phyloP scores from a whole-genome alignment of 1,284 basidiomycete genomes.

The Cryptococcus sp. region DNA sequence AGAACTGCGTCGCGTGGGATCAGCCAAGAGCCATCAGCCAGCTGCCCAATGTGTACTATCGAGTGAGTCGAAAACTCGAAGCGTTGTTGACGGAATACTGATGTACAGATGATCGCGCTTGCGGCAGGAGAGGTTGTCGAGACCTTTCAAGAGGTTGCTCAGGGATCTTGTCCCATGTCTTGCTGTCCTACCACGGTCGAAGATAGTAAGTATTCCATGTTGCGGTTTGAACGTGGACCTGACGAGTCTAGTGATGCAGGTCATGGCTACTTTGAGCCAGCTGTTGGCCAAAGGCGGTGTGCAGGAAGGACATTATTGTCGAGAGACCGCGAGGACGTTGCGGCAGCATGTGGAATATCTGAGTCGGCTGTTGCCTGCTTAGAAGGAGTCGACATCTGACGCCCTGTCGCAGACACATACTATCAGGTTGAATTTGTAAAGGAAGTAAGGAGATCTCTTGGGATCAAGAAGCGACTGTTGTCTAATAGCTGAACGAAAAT shows the following conservation, averaged over 20 bases:
- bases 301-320: not conserved
- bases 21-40: constrained; percentile 18
- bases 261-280: not conserved
- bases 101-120: constrained; percentile 17
- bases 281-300: not conserved
- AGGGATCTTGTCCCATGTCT: not conserved
- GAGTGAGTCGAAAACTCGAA: constrained; percentile 12
- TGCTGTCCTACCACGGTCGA: constrained; percentile 3
- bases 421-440: no score
- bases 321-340: not conserved
- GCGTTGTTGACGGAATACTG: not conserved
- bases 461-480: no score
- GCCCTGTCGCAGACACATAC: no score
- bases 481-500: no score
- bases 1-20: constrained; percentile 25
- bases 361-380: not conserved
- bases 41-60: constrained; percentile 28
- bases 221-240: no score
- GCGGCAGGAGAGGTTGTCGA: constrained; percentile 12
- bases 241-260: not conserved
- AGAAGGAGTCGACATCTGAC: no score
- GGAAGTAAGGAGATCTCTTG: no score
- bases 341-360: not conserved
- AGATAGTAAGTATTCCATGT: not conserved
- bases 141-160: constrained; percentile 10